Base-by-base conservation (phyloP, 345 rosid genomes). In the Barbarea vulgaris region DNA sequence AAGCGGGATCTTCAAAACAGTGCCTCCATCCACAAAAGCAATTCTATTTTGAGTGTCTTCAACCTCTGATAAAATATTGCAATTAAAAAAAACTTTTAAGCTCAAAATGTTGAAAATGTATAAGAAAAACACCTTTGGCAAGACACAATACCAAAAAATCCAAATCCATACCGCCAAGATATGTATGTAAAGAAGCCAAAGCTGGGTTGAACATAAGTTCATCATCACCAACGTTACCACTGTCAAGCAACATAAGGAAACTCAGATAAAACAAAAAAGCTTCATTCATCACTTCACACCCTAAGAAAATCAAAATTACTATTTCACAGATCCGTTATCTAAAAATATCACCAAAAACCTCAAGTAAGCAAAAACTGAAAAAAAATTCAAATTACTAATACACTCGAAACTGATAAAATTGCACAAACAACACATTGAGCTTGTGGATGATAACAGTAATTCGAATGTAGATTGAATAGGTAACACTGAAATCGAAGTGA, bases 141-240 rank as follows among this genome's bases (percentile, higher is more conserved):
- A n/a, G 18, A n/a, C 7, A 2, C 13, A 36, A 39, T 48, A 61
- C 13, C 12, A 44, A 46, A 65, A 33, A n/a, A n/a, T n/a, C n/a
- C n/a, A 5, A 0, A 13, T 41, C 22, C 88, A 76, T 85, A 95
- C 99, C 97, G 1, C 98, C 99, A 19, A 95, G 92, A 83, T 95
- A 95, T 0, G 92, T 83, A 80, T 95, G 99, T 67, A 92, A 53
- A 13, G 97, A 88, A 79, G 97, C 89, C 93, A 92, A 80, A 71
- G 83, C 50, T 13, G 97, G 82, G 76, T 95, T 81, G 81, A 90
- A 95, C 28, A 87, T 80, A 73, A 74, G 73, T 55, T 79, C 93
- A 78, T 67, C 79, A 58, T 77, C 65, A 59, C 84, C 42, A 24
- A 51, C 25, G 31, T 69, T 34, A 18, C 55, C 64, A 57, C 81